Base-by-base conservation (phyloP, 192 early-diverging fungal species). In the Linnemannia schmuckeri region DNA sequence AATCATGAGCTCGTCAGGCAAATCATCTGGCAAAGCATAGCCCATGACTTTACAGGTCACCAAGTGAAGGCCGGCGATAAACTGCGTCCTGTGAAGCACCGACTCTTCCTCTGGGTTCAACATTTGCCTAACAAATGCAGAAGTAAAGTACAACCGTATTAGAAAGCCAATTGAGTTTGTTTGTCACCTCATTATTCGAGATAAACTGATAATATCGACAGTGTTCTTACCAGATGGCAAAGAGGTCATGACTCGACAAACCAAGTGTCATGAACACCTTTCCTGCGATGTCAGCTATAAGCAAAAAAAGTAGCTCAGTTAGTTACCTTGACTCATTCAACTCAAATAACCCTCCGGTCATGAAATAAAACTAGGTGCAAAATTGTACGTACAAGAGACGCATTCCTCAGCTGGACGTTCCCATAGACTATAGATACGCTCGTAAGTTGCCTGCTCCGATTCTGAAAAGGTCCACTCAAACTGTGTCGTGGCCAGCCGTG, bases 241-340 rank as follows among this genome's bases (percentile, higher is more conserved):
- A 35, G 0, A 87, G 79, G 52, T 87, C 75, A 4, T 47, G 42
- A 27, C 68, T 78, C 33, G 20, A 44, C 13, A 87, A 72, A 0
- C 85, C 85, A 6, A 87, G 75, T 1, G 85, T 87, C 85, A 87
- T 87, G 40, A 75, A 87, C 22, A 87, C 85, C 54, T 87, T 87
- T 30, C 76, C 79, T 27, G 85, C 85, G 63, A 87, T 87, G 27
- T 87, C 85, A 18, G 79, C 85, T 87, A 75, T 66, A 15, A 42
- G 41, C 54, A 77, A 24, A 6, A 15, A 37, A 63, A 52, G 18
- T 18, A 27, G 55, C 20, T 27, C 40, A 15, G 42, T 46, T 44
- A 73, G 72, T 49, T n/a, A 52, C 0, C 49, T 18, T 18, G 20
- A 52, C 5, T 18, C 17, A 20, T 5, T 52, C 49, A 52, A 52